Conservation (phyloP, 352 stramenopile species). For the Phytophthora macrochlamydospora region DNA sequence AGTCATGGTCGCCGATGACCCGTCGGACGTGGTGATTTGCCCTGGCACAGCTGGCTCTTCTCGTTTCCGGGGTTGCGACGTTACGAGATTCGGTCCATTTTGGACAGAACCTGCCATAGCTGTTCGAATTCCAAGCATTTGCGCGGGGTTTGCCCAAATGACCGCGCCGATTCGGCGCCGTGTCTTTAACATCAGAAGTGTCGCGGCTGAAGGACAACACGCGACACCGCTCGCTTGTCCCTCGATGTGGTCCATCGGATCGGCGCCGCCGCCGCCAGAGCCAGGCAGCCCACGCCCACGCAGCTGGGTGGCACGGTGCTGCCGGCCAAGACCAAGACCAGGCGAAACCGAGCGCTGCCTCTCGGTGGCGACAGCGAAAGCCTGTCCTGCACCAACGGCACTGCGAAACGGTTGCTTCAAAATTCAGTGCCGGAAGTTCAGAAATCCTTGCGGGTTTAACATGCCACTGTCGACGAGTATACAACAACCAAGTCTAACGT, state of each 20-base stretch:
- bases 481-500: neutral
- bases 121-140: no score
- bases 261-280: neutral
- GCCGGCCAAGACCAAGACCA: neutral
- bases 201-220: neutral
- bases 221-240: neutral
- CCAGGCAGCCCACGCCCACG: neutral
- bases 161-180: neutral
- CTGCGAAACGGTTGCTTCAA: neutral
- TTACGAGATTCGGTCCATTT: neutral
- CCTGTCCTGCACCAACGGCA: neutral
- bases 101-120: neutral
- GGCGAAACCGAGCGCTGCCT: neutral
- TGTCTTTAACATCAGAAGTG: neutral
- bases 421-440: neutral
- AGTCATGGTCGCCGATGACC: constrained; percentile 22
- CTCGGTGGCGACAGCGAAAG: neutral
- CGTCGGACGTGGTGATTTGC: constrained; percentile 21
- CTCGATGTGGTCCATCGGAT: neutral
- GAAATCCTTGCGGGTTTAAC: neutral
- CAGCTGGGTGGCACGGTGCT: neutral
- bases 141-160: no score
- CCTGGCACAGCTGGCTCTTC: constrained; percentile 12
- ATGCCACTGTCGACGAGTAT: neutral
- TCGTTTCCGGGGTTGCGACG: neutral